Evolutionary conservation across 805 yeast genomes (phyloP), one percentile per base, ranked within the genome.

Genomic region (Kodamaea laetipori): DNA sequence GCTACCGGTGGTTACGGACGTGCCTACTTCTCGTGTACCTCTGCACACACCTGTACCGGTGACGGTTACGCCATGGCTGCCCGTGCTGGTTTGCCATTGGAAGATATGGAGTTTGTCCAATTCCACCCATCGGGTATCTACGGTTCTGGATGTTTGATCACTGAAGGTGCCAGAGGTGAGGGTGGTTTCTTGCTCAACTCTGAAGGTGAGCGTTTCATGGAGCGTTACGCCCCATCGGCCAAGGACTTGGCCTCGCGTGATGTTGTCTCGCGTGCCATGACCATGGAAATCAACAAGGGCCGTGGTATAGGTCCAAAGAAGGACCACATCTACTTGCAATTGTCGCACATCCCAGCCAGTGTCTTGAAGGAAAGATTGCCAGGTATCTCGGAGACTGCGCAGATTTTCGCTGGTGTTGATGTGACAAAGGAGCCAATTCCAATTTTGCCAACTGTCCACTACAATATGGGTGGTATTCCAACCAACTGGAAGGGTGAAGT

Each of bases 131-230:
- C 98, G 18, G 99, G 99, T 80, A 94, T 92, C 71, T 92, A 92
- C 70, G 99, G 99, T 48, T 89, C 98, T 31, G 99, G 99, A 53
- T 94, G 98, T 78, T 76, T 92, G 76, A 94, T 94, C 68, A 94
- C 99, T 45, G 99, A 94, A 74, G 99, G 99, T 76, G 96, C 97
- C 55, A 86, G 99, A 78, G 99, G 99, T 80, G 99, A 94, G 78
- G 99, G 99, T 82, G 99, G 99, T 53, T 94, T 81, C 80, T 77
- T 92, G 67, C 78, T 92, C 52, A 92, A 92, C 80, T 81, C 90
- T 55, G 96, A 94, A 74, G 99, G 99, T 79, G 99, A 92, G 77
- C 84, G 99, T 71, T 92, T 92, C 71, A 92, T 92, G 99, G 99
- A 92, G 78, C 85, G 99, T 72, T 92, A 92, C 65, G 99, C 99